phyloP scores from a whole-genome alignment of 2,329 filamentous ascomycete genomes.

The Penicillium sp. region DNA sequence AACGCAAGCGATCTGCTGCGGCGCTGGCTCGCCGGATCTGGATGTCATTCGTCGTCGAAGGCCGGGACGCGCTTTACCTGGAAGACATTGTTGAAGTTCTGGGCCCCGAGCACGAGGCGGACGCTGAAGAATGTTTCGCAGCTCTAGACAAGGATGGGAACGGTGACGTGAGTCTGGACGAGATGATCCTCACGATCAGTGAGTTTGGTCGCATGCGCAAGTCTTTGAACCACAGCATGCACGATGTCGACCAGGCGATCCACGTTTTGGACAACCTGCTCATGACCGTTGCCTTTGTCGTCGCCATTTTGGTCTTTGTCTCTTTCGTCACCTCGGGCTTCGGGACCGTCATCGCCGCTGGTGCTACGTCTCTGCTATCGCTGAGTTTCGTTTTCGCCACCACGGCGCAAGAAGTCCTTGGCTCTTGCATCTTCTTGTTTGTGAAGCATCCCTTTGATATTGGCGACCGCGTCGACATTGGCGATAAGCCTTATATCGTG shows the following conservation, averaged over 20 bases:
- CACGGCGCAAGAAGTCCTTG: conserved; percentile 90
- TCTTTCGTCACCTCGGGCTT: conserved; percentile 86
- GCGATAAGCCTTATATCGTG: conserved; percentile 63
- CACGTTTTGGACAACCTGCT: conserved; percentile 83
- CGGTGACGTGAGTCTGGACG: conserved; percentile 88
- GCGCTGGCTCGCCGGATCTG: conserved; percentile 91
- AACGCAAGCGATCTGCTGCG: conserved; percentile 76
- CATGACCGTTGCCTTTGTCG: conserved; percentile 70
- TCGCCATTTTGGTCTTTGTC: conserved; percentile 80
- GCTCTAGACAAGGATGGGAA: conserved; percentile 82
- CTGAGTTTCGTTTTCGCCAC: conserved; percentile 95
- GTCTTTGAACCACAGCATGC: conserved; percentile 86
- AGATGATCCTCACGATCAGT: conserved; percentile 83
- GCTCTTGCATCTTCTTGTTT: conserved; percentile 96
- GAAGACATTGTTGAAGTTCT: conserved; percentile 88
- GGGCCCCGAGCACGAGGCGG: conserved; percentile 62
- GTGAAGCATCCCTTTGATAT: conserved; percentile 98
- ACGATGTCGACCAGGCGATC: conserved; percentile 93
- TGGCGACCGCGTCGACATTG: conserved; percentile 84
- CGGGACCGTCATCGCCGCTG: conserved; percentile 76
- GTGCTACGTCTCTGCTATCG: conserved; percentile 85
- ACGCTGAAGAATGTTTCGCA: conserved; percentile 80
- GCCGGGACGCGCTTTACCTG: conserved; percentile 67
- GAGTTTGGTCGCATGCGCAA: conserved; percentile 83
- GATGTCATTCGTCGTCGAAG: conserved; percentile 97